A percentile compares a stretch with the other conserved stretches of the same genome.
These are phyloP conservation scores for Neonothopanus nambi DNA, from an alignment of 1,284 basidiomycete species.

Conservation along the genomic window DNA sequence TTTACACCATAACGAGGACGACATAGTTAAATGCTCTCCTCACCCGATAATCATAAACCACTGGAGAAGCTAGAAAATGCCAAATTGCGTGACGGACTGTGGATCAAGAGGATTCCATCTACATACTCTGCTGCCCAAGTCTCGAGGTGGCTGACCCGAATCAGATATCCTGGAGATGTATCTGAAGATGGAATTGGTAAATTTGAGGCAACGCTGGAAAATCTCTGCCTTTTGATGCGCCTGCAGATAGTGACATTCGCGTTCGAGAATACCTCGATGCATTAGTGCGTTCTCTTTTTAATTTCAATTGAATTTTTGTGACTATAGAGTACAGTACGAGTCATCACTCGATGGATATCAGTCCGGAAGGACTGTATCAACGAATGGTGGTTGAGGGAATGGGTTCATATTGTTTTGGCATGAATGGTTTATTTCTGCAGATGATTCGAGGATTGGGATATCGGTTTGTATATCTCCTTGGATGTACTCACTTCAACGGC, in stretches of 20 bases:
- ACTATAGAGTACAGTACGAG: too few species aligned
- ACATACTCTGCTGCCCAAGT: slow-evolving; percentile 9
- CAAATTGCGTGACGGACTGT: slow-evolving; percentile 7
- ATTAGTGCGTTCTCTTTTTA: slow-evolving; percentile 31
- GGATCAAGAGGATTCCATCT: slow-evolving; percentile 15
- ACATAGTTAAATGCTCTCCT: too few species aligned
- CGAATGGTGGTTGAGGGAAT: slow-evolving; percentile 29
- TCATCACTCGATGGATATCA: slow-evolving; percentile 34
- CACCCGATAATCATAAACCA: too few species aligned
- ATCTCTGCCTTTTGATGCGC: slow-evolving; percentile 26
- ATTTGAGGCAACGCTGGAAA: slow-evolving; percentile 30
- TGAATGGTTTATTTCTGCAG: slow-evolving; percentile 33
- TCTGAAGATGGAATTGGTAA: neutral
- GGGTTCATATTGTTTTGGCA: slow-evolving; percentile 41
- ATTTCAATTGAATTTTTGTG: neutral
- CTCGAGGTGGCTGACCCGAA: slow-evolving; percentile 8
- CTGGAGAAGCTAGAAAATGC: too few species aligned
- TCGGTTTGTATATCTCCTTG: slow-evolving; percentile 23
- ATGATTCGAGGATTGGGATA: slow-evolving; percentile 40
- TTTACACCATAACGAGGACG: too few species aligned
- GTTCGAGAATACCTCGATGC: slow-evolving; percentile 39
- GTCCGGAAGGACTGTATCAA: slow-evolving; percentile 27
- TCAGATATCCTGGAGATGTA: slow-evolving; percentile 13
- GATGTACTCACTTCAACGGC: neutral
- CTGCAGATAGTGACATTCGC: slow-evolving; percentile 29